These are phyloP conservation scores for Phytophthora palmivora DNA, from an alignment of 352 stramenopile species.

Conservation along the genomic window DNA sequence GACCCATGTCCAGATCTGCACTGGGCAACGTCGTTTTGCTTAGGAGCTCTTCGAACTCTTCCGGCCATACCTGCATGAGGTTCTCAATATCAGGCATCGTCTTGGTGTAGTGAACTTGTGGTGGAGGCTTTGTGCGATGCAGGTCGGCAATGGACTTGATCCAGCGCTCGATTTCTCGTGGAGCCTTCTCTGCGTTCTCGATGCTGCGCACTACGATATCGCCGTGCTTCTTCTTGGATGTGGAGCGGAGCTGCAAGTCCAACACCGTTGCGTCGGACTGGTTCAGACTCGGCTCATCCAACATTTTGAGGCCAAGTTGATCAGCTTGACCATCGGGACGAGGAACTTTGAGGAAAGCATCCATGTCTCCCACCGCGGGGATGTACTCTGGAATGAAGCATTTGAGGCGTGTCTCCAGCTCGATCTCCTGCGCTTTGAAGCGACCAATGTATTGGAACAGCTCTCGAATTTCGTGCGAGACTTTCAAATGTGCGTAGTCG, in stretches of 20 bases:
- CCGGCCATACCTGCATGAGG: conserved; percentile 93
- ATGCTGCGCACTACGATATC: conserved; percentile 94
- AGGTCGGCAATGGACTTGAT: conserved; percentile 96
- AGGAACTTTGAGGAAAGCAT: conserved; percentile 96
- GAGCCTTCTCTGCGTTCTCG: conserved; percentile 93
- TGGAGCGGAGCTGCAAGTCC: conserved; percentile 94
- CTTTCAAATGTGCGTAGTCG: conserved; percentile 89
- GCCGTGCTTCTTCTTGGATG: conserved; percentile 94
- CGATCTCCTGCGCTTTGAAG: conserved; percentile 96
- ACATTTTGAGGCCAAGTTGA: conserved; percentile 92
- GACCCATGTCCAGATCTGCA: conserved; percentile 90
- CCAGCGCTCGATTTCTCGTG: conserved; percentile 95
- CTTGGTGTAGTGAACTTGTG: conserved; percentile 94
- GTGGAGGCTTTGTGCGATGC: conserved; percentile 92
- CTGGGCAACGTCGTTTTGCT: conserved; percentile 73
- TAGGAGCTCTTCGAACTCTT: conserved; percentile 88
- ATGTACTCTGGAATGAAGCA: conserved; percentile 98
- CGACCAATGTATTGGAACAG: conserved; percentile 95
- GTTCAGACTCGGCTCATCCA: conserved; percentile 92
- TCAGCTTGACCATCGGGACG: conserved; percentile 92
- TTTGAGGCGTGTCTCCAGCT: conserved; percentile 95
- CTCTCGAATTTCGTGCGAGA: conserved; percentile 90
- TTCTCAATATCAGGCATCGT: conserved; percentile 95
- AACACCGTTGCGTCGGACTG: conserved; percentile 96
- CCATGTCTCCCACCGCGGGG: conserved; percentile 95